Percentiles rank a stretch among this genome's conserved stretches.
Evolutionary conservation across 2,329 filamentous ascomycete genomes (phyloP).

Genomic region (Lojkania enalia): DNA sequence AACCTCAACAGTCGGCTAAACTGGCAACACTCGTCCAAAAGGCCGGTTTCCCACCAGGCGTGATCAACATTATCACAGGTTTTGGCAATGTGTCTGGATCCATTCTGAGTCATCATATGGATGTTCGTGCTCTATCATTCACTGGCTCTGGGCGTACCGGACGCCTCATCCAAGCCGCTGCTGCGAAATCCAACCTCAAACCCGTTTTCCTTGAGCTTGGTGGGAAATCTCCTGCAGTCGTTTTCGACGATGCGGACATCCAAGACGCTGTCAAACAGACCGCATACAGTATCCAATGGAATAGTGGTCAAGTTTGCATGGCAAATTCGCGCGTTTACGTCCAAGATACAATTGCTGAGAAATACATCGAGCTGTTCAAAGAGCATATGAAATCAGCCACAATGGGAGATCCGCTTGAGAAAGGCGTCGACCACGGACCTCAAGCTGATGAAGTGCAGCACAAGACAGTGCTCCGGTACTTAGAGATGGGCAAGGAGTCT

Average conservation of each 20-base stretch:
- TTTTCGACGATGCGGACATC: constrained; percentile 78
- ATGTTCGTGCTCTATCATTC: constrained; percentile 81
- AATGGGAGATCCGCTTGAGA: constrained; percentile 64
- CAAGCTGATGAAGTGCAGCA: constrained; percentile 57
- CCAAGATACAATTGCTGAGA: constrained; percentile 55
- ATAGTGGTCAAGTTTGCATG: constrained; percentile 64
- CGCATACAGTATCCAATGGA: constrained; percentile 55
- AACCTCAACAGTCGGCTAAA: constrained; percentile 74
- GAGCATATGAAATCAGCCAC: constrained; percentile 31
- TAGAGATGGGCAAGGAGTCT: constrained; percentile 69
- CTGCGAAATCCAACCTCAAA: constrained; percentile 81
- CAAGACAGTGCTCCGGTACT: constrained; percentile 51
- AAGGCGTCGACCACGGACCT: constrained; percentile 69
- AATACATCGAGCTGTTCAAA: constrained; percentile 48
- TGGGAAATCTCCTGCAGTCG: constrained; percentile 82
- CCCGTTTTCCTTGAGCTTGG: constrained; percentile 84
- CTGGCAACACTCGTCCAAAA: constrained; percentile 75
- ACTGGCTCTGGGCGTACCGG: constrained; percentile 84
- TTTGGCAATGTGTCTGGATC: constrained; percentile 79
- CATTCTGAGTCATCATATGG: constrained; percentile 73
- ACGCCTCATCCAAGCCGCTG: constrained; percentile 74
- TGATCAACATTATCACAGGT: constrained; percentile 80
- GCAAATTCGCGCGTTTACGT: constrained; percentile 63
- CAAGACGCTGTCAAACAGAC: constrained; percentile 68
- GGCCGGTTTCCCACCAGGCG: constrained; percentile 79